phyloP scores from a whole-genome alignment of 345 rosid species.

The Eucalyptus curtisii region DNA sequence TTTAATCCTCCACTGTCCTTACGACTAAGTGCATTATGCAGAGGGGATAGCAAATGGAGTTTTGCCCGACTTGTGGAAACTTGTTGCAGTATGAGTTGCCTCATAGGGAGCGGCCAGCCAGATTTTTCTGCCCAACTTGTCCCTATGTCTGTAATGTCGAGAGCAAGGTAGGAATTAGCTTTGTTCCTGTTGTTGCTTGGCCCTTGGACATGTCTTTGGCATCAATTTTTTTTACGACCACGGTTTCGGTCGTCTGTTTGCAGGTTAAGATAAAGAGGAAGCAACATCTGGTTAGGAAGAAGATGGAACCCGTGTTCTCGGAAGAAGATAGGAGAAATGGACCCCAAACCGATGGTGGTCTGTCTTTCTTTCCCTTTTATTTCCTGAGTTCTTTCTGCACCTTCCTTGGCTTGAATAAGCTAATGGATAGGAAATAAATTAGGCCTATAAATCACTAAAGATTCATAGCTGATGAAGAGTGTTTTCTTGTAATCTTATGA shows the following conservation, averaged over 20 bases:
- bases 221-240: neutral
- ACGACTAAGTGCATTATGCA: neutral
- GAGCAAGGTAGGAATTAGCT: constrained; percentile 9
- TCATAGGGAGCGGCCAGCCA: constrained; percentile 12
- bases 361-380: neutral
- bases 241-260: neutral
- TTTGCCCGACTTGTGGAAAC: constrained; percentile 48
- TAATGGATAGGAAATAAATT: neutral
- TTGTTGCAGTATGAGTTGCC: constrained; percentile 42
- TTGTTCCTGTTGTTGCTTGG: neutral
- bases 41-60: constrained; percentile 20
- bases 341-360: constrained; percentile 38
- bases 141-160: constrained; percentile 39
- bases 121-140: constrained; percentile 45
- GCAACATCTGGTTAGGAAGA: constrained; percentile 33
- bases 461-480: neutral
- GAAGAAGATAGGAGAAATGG: constrained; percentile 41
- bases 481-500: neutral
- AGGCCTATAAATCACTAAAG: neutral
- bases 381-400: neutral
- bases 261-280: constrained; percentile 49
- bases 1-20: neutral
- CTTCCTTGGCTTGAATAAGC: neutral
- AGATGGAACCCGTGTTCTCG: constrained; percentile 38
- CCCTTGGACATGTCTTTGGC: neutral